Evolutionary conservation across 768 basidiomycete genomes (phyloP), one percentile per base, ranked within the genome.

Genomic region (Lactarius akahatsu): DNA sequence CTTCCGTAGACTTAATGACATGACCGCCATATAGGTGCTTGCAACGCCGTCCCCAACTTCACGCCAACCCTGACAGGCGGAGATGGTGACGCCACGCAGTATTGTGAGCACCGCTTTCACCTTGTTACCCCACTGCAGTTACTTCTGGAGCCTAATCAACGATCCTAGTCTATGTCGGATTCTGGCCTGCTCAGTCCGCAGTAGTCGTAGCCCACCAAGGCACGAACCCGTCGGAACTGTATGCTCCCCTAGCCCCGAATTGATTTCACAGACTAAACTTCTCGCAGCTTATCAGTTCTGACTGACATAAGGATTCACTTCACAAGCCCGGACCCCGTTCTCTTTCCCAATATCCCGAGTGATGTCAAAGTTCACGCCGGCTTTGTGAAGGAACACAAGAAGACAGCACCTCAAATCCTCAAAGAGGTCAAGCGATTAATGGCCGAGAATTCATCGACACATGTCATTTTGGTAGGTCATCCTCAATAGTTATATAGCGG

Each of bases 61-160:
- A 70, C 78, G 62, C 72, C 77, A 3, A 77, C 78, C 23, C 38
- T 73, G 55, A 74, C 78, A n/a, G 85, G 85, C 16, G 85, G 86
- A 0, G 80, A 86, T 70, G 84, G 82, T 2, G 72, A 80, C 30
- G 74, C 54, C 13, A 72, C 79, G n/a, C 85, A 85, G 68, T 78
- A 78, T 40, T 85, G 85, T 85, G 67, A 64, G 77, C 69, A 41
- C 30, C 28, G 0, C n/a, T 30, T 32, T 16, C 20, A 50, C 20
- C 20, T 20, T 57, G 26, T 11, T 18, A 15, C 18, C 8, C 23
- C 11, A 38, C 23, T 15, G 7, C 16, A n/a, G 43, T 36, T 38
- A 6, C 16, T 45, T 43, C 43, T 47, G 15, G 28, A 34, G 28
- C 11, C 40, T 63, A 20, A 62, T 40, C 16, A n/a, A 64, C 2